These are phyloP conservation scores for Solanum appendiculatum DNA, from an alignment of 257 asterid genomes.

Conservation along the genomic window DNA sequence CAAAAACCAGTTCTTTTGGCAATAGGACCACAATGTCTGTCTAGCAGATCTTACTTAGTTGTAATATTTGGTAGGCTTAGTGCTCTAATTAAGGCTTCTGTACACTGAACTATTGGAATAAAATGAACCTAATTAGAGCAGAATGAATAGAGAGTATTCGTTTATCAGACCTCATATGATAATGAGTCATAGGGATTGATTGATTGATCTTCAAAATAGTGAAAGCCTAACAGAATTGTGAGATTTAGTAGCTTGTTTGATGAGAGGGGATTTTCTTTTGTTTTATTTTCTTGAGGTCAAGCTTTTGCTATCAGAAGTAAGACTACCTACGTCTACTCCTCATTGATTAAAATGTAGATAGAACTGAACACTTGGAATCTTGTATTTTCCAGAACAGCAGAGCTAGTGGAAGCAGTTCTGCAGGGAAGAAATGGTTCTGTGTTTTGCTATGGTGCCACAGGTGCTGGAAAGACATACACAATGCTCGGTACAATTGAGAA, in stretches of 20 bases:
- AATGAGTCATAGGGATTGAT: neutral
- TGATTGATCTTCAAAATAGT: neutral
- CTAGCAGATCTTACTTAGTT: neutral
- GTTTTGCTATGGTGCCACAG: slow-evolving; percentile 65
- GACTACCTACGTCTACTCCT: neutral
- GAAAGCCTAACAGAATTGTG: neutral
- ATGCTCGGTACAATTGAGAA: slow-evolving; percentile 56
- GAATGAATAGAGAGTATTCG: neutral
- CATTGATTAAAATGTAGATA: neutral
- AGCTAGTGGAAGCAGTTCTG: slow-evolving; percentile 61
- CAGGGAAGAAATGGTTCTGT: slow-evolving; percentile 62
- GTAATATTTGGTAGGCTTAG: neutral
- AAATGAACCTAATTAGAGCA: neutral
- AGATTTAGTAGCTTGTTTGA: neutral
- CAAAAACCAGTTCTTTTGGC: neutral
- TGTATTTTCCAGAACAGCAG: slow-evolving; percentile 47
- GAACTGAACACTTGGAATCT: neutral
- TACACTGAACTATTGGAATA: neutral
- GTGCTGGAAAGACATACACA: slow-evolving; percentile 63
- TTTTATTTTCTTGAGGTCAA: neutral
- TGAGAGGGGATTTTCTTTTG: neutral
- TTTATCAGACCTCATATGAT: neutral
- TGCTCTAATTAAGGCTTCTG: neutral
- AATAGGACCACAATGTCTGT: neutral
- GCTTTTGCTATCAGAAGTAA: neutral